A percentile compares a stretch with the other conserved stretches of the same genome.
These are phyloP conservation scores for Puccinia novopanici DNA, from an alignment of 1,284 basidiomycete genomes.

Conservation along the genomic window DNA sequence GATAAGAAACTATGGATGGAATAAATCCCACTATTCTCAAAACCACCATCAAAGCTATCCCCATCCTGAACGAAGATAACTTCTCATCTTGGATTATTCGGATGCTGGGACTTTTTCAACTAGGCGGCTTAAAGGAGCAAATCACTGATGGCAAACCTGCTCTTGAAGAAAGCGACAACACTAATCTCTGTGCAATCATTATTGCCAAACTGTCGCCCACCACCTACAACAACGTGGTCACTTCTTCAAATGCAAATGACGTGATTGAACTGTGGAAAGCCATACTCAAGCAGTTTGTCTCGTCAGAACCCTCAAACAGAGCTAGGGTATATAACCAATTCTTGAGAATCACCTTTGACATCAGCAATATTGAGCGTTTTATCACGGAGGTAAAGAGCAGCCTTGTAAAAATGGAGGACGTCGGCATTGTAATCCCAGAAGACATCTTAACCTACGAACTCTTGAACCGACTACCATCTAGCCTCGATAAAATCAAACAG, in stretches of 20 bases:
- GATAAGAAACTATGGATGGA: background rate
- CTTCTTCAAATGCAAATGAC: background rate
- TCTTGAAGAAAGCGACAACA: background rate
- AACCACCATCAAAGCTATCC: too few relatives aligned
- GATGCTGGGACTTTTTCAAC: background rate
- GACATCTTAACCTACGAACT: background rate
- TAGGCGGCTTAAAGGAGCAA: background rate
- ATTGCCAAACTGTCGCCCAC: background rate
- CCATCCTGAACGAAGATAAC: background rate
- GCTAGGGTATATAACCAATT: background rate
- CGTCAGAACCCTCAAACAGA: background rate
- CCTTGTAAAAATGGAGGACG: background rate
- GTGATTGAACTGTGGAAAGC: too few relatives aligned
- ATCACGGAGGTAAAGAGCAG: background rate
- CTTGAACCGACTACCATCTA: background rate
- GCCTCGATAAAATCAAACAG: background rate
- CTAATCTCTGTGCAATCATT: background rate
- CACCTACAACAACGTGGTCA: conserved; percentile 1
- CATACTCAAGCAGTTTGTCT: background rate
- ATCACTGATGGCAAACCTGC: background rate
- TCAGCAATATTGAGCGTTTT: conserved; percentile 8
- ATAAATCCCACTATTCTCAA: background rate
- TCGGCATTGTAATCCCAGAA: background rate
- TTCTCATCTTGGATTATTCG: background rate
- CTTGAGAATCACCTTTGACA: background rate